Evolutionary conservation across 768 basidiomycete genomes (phyloP).

Genomic region (Amanita phalloides): DNA sequence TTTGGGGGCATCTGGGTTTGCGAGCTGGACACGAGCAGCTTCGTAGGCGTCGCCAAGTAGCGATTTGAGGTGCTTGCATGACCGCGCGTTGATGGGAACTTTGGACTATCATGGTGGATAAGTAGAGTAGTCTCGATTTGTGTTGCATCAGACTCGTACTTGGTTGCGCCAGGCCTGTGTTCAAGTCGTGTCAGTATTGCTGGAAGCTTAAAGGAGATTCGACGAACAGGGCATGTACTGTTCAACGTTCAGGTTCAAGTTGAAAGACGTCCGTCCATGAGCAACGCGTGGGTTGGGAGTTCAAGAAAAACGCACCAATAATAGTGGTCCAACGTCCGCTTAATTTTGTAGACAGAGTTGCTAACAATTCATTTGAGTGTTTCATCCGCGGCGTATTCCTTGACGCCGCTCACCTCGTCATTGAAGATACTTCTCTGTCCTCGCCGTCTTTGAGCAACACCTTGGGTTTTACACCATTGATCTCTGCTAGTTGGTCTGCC

Average conservation of each 20-base stretch:
- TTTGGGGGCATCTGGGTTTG: conserved; percentile 18
- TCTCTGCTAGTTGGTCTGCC: conserved; percentile 23
- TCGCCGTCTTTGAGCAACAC: conserved; percentile 26
- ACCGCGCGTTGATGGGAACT: conserved; percentile 27
- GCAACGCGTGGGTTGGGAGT: background rate
- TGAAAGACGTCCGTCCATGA: background rate
- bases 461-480: conserved; percentile 30
- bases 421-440: conserved; percentile 9
- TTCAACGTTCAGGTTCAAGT: background rate
- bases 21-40: conserved; percentile 23
- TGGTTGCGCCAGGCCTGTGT: too few species aligned
- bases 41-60: conserved; percentile 33
- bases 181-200: too few species aligned
- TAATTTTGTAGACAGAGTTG: conserved; percentile 24
- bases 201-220: background rate
- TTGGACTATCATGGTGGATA: conserved; percentile 9
- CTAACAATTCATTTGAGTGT: conserved; percentile 10
- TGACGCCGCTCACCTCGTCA: conserved; percentile 13
- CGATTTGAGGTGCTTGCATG: conserved; percentile 32
- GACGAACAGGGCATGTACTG: conserved; percentile 8
- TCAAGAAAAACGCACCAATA: conserved; percentile 1
- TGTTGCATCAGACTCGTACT: background rate
- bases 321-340: conserved; percentile 25
- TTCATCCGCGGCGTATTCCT: background rate
- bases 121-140: background rate